Evolutionary conservation across 2,329 filamentous ascomycete species (phyloP), one percentile per base, ranked within the genome.

Genomic region (Fusarium coffeatum): DNA sequence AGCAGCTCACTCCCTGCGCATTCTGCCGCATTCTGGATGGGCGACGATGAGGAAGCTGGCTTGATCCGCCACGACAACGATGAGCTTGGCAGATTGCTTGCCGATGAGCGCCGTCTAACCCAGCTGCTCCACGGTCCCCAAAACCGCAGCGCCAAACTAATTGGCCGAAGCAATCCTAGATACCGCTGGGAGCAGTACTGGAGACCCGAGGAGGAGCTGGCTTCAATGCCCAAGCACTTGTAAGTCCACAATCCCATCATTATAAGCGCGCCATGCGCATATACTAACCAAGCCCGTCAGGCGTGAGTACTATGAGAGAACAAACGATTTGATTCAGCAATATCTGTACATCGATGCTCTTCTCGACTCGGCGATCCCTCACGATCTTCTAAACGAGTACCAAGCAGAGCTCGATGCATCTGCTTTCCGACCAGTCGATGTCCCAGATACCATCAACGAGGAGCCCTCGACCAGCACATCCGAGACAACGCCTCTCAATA

Each of bases 331-430:
- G 45, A 89, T 98, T 63, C 92, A 96, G 78, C 92, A 97, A 78
- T 98, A 98, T 78, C 85, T 97, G 68, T 98, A 97, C 78, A 97
- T 98, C 74, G 95, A 98, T 80, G 89, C 91, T 55, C 84, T 98
- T 59, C 86, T 98, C 66, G 94, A 97, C 80, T 97, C 93, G 11
- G 94, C 93, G 30, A 88, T 97, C n/a, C 94, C 94, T 3, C 94
- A 97, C 76, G 91, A 95, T 74, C 84, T 98, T 46, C 89, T 98
- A 61, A 94, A 97, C 76, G 94, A 98, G 80, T 98, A 97, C 79
- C 90, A 80, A 37, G 78, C 90, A 69, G 84, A 91, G 68, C 83
- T 89, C 51, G 84, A 87, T 45, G 83, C 84, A 22, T 86, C 84
- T 41, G 84, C 84, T 25, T 85, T 88, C 68, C 84, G 83, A 49